These are phyloP conservation scores for Tremellales sp. DNA, from an alignment of 1,284 basidiomycete genomes.

Conservation along the genomic window DNA sequence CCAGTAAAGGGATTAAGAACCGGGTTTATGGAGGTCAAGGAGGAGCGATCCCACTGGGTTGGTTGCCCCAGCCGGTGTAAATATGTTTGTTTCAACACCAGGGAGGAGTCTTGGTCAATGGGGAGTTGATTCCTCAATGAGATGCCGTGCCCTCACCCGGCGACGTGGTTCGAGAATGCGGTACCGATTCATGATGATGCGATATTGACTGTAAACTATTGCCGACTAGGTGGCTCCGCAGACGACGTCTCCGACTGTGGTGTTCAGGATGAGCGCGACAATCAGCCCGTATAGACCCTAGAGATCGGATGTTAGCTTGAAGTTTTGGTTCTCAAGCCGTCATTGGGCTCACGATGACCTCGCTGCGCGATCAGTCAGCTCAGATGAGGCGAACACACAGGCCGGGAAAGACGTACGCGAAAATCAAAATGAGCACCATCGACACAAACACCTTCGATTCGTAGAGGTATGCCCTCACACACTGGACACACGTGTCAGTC, in stretches of 20 bases:
- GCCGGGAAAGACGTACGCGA: constrained; percentile 45
- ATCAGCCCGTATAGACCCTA: constrained; percentile 56
- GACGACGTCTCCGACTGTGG: constrained; percentile 36
- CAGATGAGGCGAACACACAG: not conserved
- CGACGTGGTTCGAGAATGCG: too few species aligned
- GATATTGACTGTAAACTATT: too few species aligned
- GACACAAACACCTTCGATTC: constrained; percentile 69
- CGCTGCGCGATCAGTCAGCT: constrained; percentile 14
- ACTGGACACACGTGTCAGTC: constrained; percentile 31
- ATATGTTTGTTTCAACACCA: too few species aligned
- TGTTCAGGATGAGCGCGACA: constrained; percentile 56
- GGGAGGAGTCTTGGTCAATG: too few species aligned
- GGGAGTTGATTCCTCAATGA: too few species aligned
- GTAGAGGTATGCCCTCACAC: constrained; percentile 54
- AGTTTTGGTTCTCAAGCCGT: not conserved
- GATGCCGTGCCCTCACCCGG: too few species aligned
- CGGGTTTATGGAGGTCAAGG: constrained; percentile 4
- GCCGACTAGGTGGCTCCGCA: constrained; percentile 18
- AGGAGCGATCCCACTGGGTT: constrained; percentile 10
- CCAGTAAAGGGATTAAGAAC: not conserved
- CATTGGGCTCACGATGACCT: constrained; percentile 35
- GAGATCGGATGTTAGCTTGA: not conserved
- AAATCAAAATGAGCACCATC: constrained; percentile 57
- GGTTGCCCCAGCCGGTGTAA: too few species aligned
- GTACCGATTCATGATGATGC: too few species aligned